Evolutionary conservation across 306 rosid species (phyloP).

Genomic region (Begonia peltatifolia): DNA sequence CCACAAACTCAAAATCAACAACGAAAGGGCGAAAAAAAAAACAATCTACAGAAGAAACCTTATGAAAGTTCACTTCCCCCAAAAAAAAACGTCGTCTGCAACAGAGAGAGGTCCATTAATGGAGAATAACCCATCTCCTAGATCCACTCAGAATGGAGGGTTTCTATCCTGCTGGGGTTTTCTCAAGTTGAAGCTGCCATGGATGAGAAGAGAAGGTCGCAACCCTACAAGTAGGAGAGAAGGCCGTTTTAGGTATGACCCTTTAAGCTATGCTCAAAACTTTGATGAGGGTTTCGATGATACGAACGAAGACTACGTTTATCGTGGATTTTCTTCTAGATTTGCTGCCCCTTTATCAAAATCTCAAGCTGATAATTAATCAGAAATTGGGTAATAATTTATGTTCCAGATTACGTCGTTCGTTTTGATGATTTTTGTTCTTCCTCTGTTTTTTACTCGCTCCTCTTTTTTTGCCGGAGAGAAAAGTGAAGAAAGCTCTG

Average conservation of each 20-base stretch:
- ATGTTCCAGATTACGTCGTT: too few species aligned
- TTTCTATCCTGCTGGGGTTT: conserved; percentile 46
- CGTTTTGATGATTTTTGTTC: too few species aligned
- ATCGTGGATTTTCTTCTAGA: conserved; percentile 49
- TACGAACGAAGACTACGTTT: conserved; percentile 16
- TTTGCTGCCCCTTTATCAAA: conserved; percentile 26
- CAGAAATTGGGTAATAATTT: too few species aligned
- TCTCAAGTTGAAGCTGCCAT: conserved; percentile 49
- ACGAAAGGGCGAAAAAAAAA: neutral
- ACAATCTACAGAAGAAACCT: too few species aligned
- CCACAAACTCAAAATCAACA: neutral
- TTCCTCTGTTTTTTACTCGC: too few species aligned
- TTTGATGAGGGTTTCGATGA: conserved; percentile 51
- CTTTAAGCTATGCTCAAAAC: conserved; percentile 62
- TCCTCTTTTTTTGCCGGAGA: too few species aligned
- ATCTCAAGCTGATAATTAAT: too few species aligned
- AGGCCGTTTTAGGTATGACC: conserved; percentile 46
- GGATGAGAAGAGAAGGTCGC: conserved; percentile 10
- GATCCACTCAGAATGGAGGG: conserved; percentile 15
- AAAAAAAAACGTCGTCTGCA: too few species aligned
- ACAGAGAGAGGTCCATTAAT: conserved; percentile 14
- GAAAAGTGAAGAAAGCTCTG: too few species aligned
- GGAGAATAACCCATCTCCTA: conserved; percentile 27
- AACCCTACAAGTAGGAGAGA: neutral
- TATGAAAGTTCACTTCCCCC: too few species aligned